These are phyloP conservation scores for Cryoendolithus antarcticus DNA, from an alignment of 2,329 filamentous ascomycete species.

Conservation along the genomic window DNA sequence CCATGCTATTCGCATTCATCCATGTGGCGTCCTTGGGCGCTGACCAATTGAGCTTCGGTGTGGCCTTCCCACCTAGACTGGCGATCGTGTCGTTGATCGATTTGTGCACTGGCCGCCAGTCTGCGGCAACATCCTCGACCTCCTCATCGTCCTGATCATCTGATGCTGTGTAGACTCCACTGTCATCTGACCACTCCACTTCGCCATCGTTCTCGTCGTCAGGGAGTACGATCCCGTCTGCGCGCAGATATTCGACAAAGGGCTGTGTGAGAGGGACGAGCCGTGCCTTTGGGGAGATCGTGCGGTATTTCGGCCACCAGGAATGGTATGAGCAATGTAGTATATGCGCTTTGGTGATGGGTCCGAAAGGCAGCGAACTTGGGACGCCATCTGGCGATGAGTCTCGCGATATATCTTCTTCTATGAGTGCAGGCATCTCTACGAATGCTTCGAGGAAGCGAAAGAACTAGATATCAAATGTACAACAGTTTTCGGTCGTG, in stretches of 20 bases:
- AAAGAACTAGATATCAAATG: no score
- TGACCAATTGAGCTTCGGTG: constrained; percentile 95
- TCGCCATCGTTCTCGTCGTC: constrained; percentile 20
- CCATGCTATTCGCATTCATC: constrained; percentile 82
- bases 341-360: constrained; percentile 75
- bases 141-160: constrained; percentile 42
- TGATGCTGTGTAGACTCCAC: constrained; percentile 11
- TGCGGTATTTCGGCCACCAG: constrained; percentile 78
- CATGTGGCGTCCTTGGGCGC: constrained; percentile 91
- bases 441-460: background rate
- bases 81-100: constrained; percentile 64
- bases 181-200: constrained; percentile 41
- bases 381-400: constrained; percentile 1
- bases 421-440: constrained; percentile 2
- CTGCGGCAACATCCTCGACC: constrained; percentile 47
- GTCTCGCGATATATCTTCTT: constrained; percentile 1
- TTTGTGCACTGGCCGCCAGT: constrained; percentile 61
- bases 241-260: constrained; percentile 77
- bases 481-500: no score
- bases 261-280: constrained; percentile 63
- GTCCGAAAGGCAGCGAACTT: constrained; percentile 56
- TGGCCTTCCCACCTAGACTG: constrained; percentile 73
- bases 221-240: constrained; percentile 84
- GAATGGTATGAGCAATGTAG: constrained; percentile 86
- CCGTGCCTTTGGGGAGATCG: constrained; percentile 71